These are phyloP conservation scores for Plasmodium vivax DNA, from an alignment of 169 alveolate genomes.

Conservation along the genomic window DNA sequence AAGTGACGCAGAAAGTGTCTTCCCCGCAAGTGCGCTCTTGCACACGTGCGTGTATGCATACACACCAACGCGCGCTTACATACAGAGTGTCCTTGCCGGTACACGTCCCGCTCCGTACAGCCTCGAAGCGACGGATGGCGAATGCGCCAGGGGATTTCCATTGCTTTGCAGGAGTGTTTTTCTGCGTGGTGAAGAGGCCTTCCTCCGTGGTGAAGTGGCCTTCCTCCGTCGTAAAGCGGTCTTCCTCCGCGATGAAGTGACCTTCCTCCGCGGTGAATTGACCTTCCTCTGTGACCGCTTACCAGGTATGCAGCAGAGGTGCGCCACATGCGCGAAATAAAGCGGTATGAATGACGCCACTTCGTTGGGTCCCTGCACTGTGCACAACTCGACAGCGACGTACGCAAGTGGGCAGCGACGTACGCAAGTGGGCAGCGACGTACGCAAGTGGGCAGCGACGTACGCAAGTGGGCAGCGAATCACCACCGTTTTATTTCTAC, in stretches of 20 bases:
- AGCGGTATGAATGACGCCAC: not conserved
- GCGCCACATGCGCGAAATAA: not conserved
- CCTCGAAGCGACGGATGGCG: not conserved
- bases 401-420: not conserved
- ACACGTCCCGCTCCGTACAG: not conserved
- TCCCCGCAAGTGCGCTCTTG: not conserved
- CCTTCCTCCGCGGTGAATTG: not conserved
- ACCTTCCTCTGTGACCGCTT: not conserved
- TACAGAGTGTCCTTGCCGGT: not conserved
- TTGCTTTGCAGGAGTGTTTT: not conserved
- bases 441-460: not conserved
- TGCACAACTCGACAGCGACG: not conserved
- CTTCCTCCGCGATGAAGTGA: not conserved
- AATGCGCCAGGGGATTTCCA: not conserved
- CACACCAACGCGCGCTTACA: not conserved
- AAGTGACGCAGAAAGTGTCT: not conserved
- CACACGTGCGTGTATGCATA: not conserved
- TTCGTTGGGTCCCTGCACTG: not conserved
- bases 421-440: not conserved
- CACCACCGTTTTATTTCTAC: not conserved
- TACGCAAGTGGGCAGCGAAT: not conserved
- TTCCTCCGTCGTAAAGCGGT: not conserved
- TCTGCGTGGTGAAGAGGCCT: not conserved
- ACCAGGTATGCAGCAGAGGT: conserved; percentile 32
- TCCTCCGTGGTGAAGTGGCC: not conserved